Evolutionary conservation across 768 basidiomycete species (phyloP).

Genomic region (Mycena olivaceomarginata): DNA sequence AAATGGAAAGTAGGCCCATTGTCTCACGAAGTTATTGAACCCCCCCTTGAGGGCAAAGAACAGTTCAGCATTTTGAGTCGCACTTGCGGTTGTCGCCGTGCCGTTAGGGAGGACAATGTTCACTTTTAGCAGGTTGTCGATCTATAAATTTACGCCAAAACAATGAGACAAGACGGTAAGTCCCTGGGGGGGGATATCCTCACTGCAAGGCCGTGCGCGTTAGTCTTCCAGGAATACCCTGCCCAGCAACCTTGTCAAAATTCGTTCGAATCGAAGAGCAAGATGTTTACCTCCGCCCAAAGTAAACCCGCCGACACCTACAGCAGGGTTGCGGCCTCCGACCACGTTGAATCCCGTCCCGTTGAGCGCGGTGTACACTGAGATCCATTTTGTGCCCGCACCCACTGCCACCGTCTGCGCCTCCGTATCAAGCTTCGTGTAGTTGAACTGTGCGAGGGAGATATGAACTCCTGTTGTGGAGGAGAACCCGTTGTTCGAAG

Average conservation of each 20-base stretch:
- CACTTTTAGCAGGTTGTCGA: constrained; percentile 32
- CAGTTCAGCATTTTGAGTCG: constrained; percentile 10
- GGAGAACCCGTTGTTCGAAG: constrained; percentile 37
- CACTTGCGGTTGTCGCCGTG: constrained; percentile 27
- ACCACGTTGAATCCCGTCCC: constrained; percentile 39
- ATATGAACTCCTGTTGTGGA: constrained; percentile 47
- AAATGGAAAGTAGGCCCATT: neutral
- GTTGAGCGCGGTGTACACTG: constrained; percentile 28
- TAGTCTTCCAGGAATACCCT: constrained; percentile 41
- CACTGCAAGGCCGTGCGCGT: constrained; percentile 34
- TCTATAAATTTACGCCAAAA: constrained; percentile 6
- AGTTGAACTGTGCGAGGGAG: constrained; percentile 35
- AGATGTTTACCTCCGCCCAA: constrained; percentile 28
- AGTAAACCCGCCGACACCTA: constrained; percentile 38
- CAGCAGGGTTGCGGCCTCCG: constrained; percentile 33
- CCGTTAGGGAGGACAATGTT: constrained; percentile 37
- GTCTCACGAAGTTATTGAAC: constrained; percentile 38
- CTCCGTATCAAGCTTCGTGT: constrained; percentile 13
- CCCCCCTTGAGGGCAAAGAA: constrained; percentile 39
- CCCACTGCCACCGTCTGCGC: constrained; percentile 28
- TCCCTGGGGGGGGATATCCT: neutral
- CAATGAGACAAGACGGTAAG: no score
- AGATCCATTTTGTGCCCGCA: constrained; percentile 35
- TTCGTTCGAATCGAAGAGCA: neutral
- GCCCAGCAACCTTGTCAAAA: neutral